These are phyloP conservation scores for Mortierella polycephala DNA, from an alignment of 371 early-diverging fungal genomes.

Conservation along the genomic window DNA sequence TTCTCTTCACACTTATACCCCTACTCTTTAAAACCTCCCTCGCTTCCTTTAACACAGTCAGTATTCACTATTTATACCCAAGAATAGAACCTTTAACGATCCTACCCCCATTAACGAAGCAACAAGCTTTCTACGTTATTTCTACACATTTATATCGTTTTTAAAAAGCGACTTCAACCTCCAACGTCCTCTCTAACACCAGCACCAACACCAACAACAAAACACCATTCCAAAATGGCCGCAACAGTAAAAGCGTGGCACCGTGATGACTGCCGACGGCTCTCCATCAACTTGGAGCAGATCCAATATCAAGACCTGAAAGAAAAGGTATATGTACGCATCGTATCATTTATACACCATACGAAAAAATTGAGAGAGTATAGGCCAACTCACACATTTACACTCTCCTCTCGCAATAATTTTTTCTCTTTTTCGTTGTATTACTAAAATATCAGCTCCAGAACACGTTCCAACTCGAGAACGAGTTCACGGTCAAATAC, in stretches of 20 bases:
- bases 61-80: background rate
- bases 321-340: conserved; percentile 27
- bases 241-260: conserved; percentile 52
- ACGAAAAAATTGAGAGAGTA: background rate
- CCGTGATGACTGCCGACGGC: conserved; percentile 47
- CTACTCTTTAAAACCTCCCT: background rate
- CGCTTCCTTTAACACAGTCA: background rate
- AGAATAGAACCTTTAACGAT: background rate
- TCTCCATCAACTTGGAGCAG: conserved; percentile 52
- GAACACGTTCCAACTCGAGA: conserved; percentile 49
- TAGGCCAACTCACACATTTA: background rate
- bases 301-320: conserved; percentile 51
- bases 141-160: background rate
- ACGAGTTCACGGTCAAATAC: conserved; percentile 53
- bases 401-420: background rate
- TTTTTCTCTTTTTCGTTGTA: background rate
- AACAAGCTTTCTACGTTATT: background rate
- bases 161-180: background rate
- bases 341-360: background rate
- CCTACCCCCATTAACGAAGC: background rate
- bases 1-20: background rate
- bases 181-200: no score
- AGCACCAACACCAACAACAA: no score
- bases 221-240: conserved; percentile 16
- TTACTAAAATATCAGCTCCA: no score